Base-by-base conservation (phyloP, 2,329 filamentous ascomycete species). In the Fusarium fracticaudum region DNA sequence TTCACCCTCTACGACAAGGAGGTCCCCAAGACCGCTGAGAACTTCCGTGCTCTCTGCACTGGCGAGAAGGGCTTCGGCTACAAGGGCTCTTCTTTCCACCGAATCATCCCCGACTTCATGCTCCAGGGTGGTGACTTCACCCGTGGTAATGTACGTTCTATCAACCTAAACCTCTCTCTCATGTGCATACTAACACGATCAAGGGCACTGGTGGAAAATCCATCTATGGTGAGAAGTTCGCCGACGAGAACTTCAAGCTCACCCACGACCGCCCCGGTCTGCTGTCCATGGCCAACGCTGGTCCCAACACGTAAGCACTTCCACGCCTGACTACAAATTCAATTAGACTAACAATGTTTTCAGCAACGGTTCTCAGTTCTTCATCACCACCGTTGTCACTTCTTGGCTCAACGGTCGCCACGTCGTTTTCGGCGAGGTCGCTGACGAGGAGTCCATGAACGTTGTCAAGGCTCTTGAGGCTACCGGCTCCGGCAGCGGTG, bases 281-380 rank as follows among this genome's bases (percentile, higher is more conserved):
- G 79, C 90, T 98, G 77, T 97, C 95, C 85, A 98, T 98, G 95
- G 95, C 95, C 84, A 98, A 98, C 86, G 93, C 95, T 79, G 95
- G 95, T 79, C 93, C 93, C 82, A 97, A 98, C 92, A 98, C 96
- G 90, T 92, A 87, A 85, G 89, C 18, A 20, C 14, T 8, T 20
- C n/a, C 13, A 11, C 9, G 17, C 18, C 12, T 17, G 3, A 6
- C 18, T 38, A 18, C 1, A 51, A 18, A 26, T 35, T 43, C 15
- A 29, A n/a, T 11, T 24, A 31, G 24, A 57, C 62, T 72, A 40
- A 55, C 79, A 37, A 77, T 47, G 79, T 57, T 86, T 24, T 85
- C 73, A 98, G 96, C 84, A 99, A 99, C 87, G 96, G 96, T 80
- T 97, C 94, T 59, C 96, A 98, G 85, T 98, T 98, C 90, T 98